Conservation (phyloP, 495 filamentous ascomycete species). For the Staphylotrichum longicolle region DNA sequence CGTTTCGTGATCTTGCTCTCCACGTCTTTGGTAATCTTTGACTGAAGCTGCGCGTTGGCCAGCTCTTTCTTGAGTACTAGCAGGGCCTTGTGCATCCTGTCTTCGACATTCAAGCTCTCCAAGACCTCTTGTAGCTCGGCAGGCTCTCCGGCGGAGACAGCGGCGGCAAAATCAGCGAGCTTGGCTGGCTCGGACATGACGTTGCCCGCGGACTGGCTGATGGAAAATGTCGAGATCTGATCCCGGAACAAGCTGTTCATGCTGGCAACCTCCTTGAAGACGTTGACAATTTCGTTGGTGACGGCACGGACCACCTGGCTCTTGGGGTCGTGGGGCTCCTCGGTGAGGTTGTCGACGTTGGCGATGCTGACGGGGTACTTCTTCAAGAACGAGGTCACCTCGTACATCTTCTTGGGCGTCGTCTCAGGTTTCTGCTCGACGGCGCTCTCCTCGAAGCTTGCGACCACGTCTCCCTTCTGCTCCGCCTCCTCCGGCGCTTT, state of each 20-base stretch:
- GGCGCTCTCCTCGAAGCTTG: slow-evolving; percentile 87
- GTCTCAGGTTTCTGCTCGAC: slow-evolving; percentile 47
- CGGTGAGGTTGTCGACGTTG: slow-evolving; percentile 86
- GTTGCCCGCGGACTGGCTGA: slow-evolving; percentile 90
- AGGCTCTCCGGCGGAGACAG: slow-evolving; percentile 85
- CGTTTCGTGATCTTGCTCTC: slow-evolving; percentile 97
- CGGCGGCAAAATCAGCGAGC: slow-evolving; percentile 94
- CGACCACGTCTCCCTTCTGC: slow-evolving; percentile 86
- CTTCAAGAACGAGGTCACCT: slow-evolving; percentile 84
- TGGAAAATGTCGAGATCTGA: slow-evolving; percentile 94
- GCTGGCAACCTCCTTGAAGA: slow-evolving; percentile 92
- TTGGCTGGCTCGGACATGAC: slow-evolving; percentile 92
- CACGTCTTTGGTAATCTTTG: slow-evolving; percentile 97
- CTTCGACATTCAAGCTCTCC: slow-evolving; percentile 80
- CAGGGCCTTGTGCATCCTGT: slow-evolving; percentile 84
- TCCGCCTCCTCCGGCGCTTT: slow-evolving; percentile 44
- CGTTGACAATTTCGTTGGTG: slow-evolving; percentile 95
- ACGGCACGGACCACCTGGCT: slow-evolving; percentile 82
- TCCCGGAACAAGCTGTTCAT: slow-evolving; percentile 96
- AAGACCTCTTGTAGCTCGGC: slow-evolving; percentile 94
- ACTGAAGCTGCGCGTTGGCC: slow-evolving; percentile 95
- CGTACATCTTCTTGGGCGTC: slow-evolving; percentile 59
- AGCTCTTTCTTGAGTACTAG: slow-evolving; percentile 94
- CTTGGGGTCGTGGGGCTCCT: slow-evolving; percentile 87
- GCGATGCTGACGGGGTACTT: slow-evolving; percentile 90